These are phyloP conservation scores for Ichthyophthirius multifiliis DNA, from an alignment of 169 alveolate genomes.

Conservation along the genomic window DNA sequence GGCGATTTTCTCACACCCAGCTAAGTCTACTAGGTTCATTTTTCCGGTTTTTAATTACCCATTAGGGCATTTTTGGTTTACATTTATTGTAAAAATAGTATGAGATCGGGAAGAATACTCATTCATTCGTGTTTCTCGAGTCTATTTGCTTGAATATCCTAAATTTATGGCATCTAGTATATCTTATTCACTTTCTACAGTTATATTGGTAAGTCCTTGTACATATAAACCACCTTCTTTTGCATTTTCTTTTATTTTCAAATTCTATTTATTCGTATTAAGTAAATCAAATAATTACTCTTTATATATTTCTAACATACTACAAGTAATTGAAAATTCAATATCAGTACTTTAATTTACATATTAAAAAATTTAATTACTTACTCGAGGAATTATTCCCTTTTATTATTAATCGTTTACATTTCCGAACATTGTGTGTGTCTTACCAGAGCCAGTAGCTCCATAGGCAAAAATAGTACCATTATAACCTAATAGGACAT, in stretches of 20 bases:
- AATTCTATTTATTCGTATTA: background rate
- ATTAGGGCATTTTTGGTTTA: constrained; percentile 8
- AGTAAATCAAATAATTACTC: constrained; percentile 16
- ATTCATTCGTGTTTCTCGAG: constrained; percentile 17
- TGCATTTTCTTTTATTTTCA: constrained; percentile 18
- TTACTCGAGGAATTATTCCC: constrained; percentile 19
- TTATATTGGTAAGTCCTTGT: background rate
- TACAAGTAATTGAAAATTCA: background rate
- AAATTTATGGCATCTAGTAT: background rate
- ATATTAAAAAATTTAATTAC: background rate
- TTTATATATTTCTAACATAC: constrained; percentile 28
- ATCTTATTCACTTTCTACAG: background rate
- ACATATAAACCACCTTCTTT: constrained; percentile 9
- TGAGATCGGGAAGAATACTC: constrained; percentile 47
- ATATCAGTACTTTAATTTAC: background rate
- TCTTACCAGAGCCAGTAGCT: constrained; percentile 17
- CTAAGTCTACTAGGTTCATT: constrained; percentile 15
- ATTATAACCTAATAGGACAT: constrained; percentile 15
- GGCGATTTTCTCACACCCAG: constrained; percentile 13
- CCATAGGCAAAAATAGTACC: constrained; percentile 34
- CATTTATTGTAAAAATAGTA: constrained; percentile 36
- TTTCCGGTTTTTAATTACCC: constrained; percentile 7
- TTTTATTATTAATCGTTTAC: background rate
- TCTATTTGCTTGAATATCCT: background rate
- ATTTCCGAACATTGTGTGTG: constrained; percentile 24